These are phyloP conservation scores for Lyophyllum decastes DNA, from an alignment of 768 basidiomycete species.

Conservation along the genomic window DNA sequence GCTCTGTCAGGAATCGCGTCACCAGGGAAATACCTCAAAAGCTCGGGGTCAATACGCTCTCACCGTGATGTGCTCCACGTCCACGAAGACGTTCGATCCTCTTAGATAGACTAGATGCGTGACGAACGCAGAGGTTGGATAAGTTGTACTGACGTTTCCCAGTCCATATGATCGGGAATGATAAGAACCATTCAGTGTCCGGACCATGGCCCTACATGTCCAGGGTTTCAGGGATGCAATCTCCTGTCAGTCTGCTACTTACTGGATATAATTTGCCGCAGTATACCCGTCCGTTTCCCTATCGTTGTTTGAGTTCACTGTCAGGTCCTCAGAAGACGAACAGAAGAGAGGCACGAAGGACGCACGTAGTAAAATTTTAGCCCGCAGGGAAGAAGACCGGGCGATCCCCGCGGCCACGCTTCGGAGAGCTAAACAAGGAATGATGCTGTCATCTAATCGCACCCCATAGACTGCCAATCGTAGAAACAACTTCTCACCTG, in stretches of 20 bases:
- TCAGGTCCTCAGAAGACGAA: not conserved
- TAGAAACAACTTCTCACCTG: slow-evolving; percentile 46
- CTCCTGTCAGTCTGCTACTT: slow-evolving; percentile 15
- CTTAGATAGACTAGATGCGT: slow-evolving; percentile 83
- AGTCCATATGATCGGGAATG: slow-evolving; percentile 53
- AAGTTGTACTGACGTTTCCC: slow-evolving; percentile 60
- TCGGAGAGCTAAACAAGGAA: slow-evolving; percentile 87
- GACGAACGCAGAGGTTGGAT: slow-evolving; percentile 78
- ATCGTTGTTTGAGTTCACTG: slow-evolving; percentile 89
- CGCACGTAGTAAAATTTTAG: slow-evolving; percentile 86
- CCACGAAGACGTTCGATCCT: slow-evolving; percentile 61
- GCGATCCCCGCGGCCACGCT: slow-evolving; percentile 82
- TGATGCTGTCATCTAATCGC: slow-evolving; percentile 42
- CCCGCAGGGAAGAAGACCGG: slow-evolving; percentile 64
- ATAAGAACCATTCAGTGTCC: slow-evolving; percentile 68
- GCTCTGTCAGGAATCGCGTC: slow-evolving; percentile 32
- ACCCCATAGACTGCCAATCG: not conserved
- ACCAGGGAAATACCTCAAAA: not conserved
- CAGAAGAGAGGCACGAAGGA: slow-evolving; percentile 11
- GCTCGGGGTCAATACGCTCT: slow-evolving; percentile 23
- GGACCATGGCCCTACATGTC: slow-evolving; percentile 57
- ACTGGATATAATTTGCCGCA: slow-evolving; percentile 84
- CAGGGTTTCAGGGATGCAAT: slow-evolving; percentile 3
- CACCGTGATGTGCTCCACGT: slow-evolving; percentile 63
- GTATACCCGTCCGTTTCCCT: slow-evolving; percentile 87